A percentile compares a stretch with the other conserved stretches of the same genome.
Evolutionary conservation across 768 basidiomycete species (phyloP).

Genomic region (Porpolomopsis calyptriformis): DNA sequence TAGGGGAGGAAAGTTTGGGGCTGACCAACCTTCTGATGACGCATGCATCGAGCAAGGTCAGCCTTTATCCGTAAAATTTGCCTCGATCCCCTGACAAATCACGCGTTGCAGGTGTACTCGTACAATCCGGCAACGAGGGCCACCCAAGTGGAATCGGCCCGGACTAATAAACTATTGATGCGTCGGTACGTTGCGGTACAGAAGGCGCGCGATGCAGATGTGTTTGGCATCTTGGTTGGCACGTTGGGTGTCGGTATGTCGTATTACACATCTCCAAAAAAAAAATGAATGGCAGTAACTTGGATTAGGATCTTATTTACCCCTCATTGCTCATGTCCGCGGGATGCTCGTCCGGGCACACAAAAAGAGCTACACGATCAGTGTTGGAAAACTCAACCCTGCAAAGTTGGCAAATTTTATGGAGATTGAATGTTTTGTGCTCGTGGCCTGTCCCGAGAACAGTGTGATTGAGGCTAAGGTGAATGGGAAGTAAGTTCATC

Average conservation of each 20-base stretch:
- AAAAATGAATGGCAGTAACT: background rate
- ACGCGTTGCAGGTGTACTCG: constrained; percentile 48
- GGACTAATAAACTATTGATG: constrained; percentile 79
- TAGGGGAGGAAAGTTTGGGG: constrained; percentile 72
- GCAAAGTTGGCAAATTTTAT: constrained; percentile 92
- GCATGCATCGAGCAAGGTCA: constrained; percentile 53
- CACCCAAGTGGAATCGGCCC: constrained; percentile 47
- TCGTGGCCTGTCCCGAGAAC: constrained; percentile 93
- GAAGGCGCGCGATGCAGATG: constrained; percentile 82
- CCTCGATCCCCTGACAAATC: background rate
- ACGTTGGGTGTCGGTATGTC: constrained; percentile 78
- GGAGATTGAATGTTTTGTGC: constrained; percentile 91
- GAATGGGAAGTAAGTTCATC: constrained; percentile 8
- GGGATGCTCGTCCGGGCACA: constrained; percentile 47
- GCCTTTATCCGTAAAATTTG: background rate
- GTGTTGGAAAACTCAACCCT: constrained; percentile 90
- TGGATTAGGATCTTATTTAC: constrained; percentile 44
- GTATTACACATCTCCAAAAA: background rate
- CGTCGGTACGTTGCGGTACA: constrained; percentile 81
- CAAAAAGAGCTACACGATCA: constrained; percentile 92
- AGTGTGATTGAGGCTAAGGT: constrained; percentile 69
- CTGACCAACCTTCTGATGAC: constrained; percentile 84
- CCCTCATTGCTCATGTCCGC: constrained; percentile 77
- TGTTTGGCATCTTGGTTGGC: constrained; percentile 91
- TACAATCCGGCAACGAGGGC: constrained; percentile 52